Evolutionary conservation across 768 basidiomycete genomes (phyloP), one percentile per base, ranked within the genome.

Genomic region (Suillus spraguei): DNA sequence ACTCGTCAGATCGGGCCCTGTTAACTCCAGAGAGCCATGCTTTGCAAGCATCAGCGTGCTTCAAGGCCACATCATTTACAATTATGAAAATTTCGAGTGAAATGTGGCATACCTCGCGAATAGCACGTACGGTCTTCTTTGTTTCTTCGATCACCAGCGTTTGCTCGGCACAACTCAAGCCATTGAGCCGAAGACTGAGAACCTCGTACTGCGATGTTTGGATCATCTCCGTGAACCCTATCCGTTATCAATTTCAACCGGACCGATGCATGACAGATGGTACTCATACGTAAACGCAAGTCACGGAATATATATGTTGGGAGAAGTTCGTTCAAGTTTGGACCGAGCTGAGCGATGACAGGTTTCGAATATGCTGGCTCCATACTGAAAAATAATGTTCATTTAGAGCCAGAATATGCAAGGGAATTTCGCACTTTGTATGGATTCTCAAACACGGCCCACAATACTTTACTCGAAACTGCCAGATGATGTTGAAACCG

Each of bases 401-500:
- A 13, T 41, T 60, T n/a, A 17, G 44, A n/a, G 52, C 24, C 32
- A 55, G 20, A 20, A n/a, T 69, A 64, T 63, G 72, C 74, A 32
- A 20, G 28, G 6, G 28, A 41, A 58, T 17, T 17, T 66, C 67
- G 61, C 68, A 63, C 60, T 69, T 74, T 36, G 62, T 52, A 16
- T 70, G 69, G 55, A 75, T 75, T 28, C 61, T 32, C 4, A 64
- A 67, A 61, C 75, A 77, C 20, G 72, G 41, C 17, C 56, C 56
- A 11, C 56, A 58, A 42, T 58, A 75, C 32, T 76, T 74, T 63
- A 74, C 65, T 32, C 75, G 73, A 64, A 76, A 64, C 50, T 75
- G 71, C 75, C 75, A 76, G 33, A 75, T 63, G 17, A 64, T 73
- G 49, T 75, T 69, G 11, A 70, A 67, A 11, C 72, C 72, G 61